Evolutionary conservation across 129 eudicot species (phyloP), one percentile per base, ranked within the genome.

Genomic region (Artemisia annua): DNA sequence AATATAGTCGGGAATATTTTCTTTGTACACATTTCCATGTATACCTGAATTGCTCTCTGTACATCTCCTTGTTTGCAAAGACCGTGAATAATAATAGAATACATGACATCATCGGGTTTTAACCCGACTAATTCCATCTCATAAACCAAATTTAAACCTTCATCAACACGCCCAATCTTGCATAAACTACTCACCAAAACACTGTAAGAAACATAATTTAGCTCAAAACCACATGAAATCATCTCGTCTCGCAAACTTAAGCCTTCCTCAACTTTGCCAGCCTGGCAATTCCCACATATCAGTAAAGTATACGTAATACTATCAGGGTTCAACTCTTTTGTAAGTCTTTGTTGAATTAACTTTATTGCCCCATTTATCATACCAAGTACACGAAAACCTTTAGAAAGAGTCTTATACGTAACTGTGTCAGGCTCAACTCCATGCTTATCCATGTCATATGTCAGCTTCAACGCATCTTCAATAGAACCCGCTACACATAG

Each of bases 321-420:
- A 72, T 85, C 87, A 11, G 91, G 88, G 24, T 78, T 78, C 22
- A 83, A 51, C 24, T 87, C 96, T 69, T 77, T 83, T 13, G 73
- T 79, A 17, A 87, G 65, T 79, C 80, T 85, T 62, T 71, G 76
- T 14, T 76, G 85, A 59, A 83, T 57, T 12, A 84, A 32, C 61
- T 70, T 59, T 71, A 81, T 67, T 7, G 82, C 85, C 63, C 84
- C 95, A 49, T 78, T 50, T 79, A 79, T 79, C 74, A 72, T 74
- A 43, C 94, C 95, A 71, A 92, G 91, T 20, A 85, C 74, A 78
- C 65, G 85, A 70, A 92, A 87, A 74, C 98, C 98, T 82, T 89
- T 92, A 28, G 82, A 74, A 58, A 92, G 82, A 19, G 83, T 83
- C 77, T 92, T 89, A 70, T 89, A 89, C 11, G 98, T 92, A 72